Evolutionary conservation across 805 yeast genomes (phyloP), one percentile per base, ranked within the genome.

Genomic region (Kazachstania taianensis): DNA sequence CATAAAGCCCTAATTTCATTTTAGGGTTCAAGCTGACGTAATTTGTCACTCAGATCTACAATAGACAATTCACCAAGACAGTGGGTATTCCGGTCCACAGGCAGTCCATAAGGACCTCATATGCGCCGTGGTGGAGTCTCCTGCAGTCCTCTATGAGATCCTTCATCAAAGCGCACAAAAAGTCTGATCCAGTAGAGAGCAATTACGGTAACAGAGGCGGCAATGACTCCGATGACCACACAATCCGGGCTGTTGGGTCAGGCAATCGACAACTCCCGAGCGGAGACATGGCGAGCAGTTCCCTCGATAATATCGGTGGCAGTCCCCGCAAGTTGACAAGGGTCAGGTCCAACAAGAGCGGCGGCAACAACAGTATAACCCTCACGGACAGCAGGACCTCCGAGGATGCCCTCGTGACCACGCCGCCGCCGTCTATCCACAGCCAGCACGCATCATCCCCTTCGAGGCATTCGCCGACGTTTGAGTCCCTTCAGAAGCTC

Each of bases 161-260:
- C 3, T 61, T 63, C 43, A 63, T 63, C 29, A 62, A 59, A 37
- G 50, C 68, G 5, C 66, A 62, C 38, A 52, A 55, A 25, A 52
- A 56, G 31, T 60, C 65, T 5, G 53, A 53, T 15, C 59, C 66
- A 1, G 43, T 52, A 20, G 58, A 50, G 15, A 48, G 28, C 18
- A 24, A 17, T 22, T 6, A 22, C 12, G 12, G 25, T 22, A n/a
- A n/a, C 12, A 2, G 12, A 9, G 25, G 25, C 25, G 8, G 12
- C 25, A 22, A n/a, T n/a, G n/a, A n/a, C n/a, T n/a, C n/a, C n/a
- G 25, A 22, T 9, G 25, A n/a, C 12, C 25, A 22, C 25, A 22
- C 25, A 22, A 9, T 22, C 12, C 25, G 25, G 12, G 4, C 25
- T n/a, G n/a, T n/a, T n/a, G n/a, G n/a, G n/a, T n/a, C n/a, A n/a